These are phyloP conservation scores for Aotearoamyces nothofagi DNA, from an alignment of 2,329 filamentous ascomycete species.

Conservation along the genomic window DNA sequence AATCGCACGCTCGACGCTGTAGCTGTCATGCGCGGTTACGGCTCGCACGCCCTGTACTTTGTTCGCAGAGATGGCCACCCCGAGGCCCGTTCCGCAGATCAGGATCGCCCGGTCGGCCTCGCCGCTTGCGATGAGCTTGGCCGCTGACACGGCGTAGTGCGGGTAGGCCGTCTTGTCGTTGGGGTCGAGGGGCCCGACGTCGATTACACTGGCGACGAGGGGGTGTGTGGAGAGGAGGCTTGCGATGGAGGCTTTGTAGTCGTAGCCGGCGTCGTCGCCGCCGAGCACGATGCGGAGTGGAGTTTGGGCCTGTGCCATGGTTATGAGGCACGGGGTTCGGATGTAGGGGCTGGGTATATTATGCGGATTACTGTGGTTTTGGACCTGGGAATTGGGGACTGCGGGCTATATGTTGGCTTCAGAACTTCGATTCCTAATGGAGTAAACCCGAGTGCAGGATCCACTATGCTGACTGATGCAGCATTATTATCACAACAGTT, in stretches of 20 bases:
- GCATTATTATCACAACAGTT: no score
- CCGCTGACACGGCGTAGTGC: conserved; percentile 60
- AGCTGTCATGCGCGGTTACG: conserved; percentile 81
- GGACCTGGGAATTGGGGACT: no score
- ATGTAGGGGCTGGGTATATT: no score
- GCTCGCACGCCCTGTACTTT: conserved; percentile 73
- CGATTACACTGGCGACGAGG: conserved; percentile 51
- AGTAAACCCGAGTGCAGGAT: no score
- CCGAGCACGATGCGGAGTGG: conserved; percentile 49
- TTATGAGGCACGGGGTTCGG: no score
- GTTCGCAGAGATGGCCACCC: conserved; percentile 80
- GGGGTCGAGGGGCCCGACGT: conserved; percentile 51
- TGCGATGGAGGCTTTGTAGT: conserved; percentile 69
- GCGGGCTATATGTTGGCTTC: no score
- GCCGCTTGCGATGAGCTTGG: conserved; percentile 41
- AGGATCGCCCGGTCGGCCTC: conserved; percentile 63
- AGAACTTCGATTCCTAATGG: no score
- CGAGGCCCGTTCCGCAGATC: conserved; percentile 76
- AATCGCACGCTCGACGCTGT: conserved; percentile 66
- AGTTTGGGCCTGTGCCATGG: no score
- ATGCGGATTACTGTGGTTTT: no score
- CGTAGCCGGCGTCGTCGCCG: conserved; percentile 44
- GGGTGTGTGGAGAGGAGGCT: conserved; percentile 51
- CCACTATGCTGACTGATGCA: no score
- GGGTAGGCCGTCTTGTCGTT: conserved; percentile 72